Base-by-base conservation (phyloP, 2,329 filamentous ascomycete species). In the Rutstroemia sp. region DNA sequence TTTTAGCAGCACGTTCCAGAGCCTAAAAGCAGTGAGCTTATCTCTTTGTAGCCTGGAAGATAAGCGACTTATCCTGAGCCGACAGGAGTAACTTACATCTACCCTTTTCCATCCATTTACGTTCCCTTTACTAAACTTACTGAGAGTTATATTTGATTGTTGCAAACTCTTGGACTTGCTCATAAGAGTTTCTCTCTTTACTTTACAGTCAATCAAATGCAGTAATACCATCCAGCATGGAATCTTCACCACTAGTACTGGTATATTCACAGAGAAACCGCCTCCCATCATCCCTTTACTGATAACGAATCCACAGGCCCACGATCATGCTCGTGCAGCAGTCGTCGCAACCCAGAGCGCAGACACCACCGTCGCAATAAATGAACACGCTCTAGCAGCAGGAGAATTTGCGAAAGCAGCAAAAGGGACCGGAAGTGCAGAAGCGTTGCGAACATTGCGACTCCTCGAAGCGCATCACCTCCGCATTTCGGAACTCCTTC, bases 381-480 rank as follows among this genome's bases (percentile, higher is more conserved):
- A 87, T 67, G 89, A 96, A 71, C 92, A 97, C 73, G 85, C 92
- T 53, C 78, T 88, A 57, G 94, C 94, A 39, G 92, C 94, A 2
- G 86, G 85, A 61, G 89, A 96, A 70, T 97, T 96, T 70, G 86
- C 89, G 59, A 86, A 86, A 59, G 92, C 91, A 30, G 85, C 89
- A n/a, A 81, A 83, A 59, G 80, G 74, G 48, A 95, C 89, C 7
- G 78, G 76, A 42, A 81, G 77, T 68, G 69, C 78, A 60, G 79
- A 96, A 77, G 92, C 92, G 14, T 73, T 95, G 50, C 84, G 94
- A 52, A 94, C 92, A 9, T 77, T 99, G 58, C 83, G 81, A 62
- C 80, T 97, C 2, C 84, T 99, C 57, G 90, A 96, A 71, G 80
- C 88, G 61, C 90, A 99, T 70, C 94, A 99, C 70, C 82, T 84